These are phyloP conservation scores for Kodamaea leandrae DNA, from an alignment of 805 yeast genomes.

Conservation along the genomic window DNA sequence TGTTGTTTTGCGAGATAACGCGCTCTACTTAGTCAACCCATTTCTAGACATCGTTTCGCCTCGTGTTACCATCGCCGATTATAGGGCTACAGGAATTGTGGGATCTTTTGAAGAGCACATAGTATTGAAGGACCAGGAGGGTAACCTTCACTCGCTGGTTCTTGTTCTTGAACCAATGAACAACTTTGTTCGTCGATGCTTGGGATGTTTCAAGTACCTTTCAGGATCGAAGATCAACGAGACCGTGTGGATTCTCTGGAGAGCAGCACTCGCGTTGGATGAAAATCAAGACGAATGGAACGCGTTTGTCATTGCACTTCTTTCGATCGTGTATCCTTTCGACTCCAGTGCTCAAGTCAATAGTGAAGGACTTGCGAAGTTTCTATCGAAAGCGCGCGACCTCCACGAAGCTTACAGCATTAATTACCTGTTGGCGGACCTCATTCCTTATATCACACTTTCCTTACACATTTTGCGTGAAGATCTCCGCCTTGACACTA, in stretches of 20 bases:
- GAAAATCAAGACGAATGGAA: slow-evolving; percentile 55
- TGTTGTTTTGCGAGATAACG: slow-evolving; percentile 28
- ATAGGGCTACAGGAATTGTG: slow-evolving; percentile 15
- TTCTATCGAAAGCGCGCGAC: slow-evolving; percentile 30
- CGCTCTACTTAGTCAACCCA: slow-evolving; percentile 47
- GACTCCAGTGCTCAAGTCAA: slow-evolving; percentile 5
- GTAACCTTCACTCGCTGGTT: slow-evolving; percentile 24
- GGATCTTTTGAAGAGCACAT: slow-evolving; percentile 30
- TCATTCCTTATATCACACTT: slow-evolving; percentile 60
- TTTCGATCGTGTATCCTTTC: slow-evolving; percentile 51
- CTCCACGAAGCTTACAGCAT: slow-evolving; percentile 25
- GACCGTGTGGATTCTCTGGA: slow-evolving; percentile 62
- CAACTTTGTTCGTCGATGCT: slow-evolving; percentile 41
- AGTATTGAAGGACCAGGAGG: slow-evolving; percentile 22
- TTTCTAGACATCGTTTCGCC: slow-evolving; percentile 49
- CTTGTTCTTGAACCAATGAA: slow-evolving; percentile 46
- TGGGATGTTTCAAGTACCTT: slow-evolving; percentile 50
- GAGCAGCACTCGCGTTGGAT: slow-evolving; percentile 46
- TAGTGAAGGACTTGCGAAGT: slow-evolving; percentile 15
- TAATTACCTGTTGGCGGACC: slow-evolving; percentile 46
- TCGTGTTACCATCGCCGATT: slow-evolving; percentile 16
- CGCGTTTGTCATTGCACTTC: slow-evolving; percentile 50
- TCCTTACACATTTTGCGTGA: slow-evolving; percentile 77
- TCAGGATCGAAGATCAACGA: slow-evolving; percentile 59
- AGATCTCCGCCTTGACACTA: slow-evolving; percentile 60